Conservation (phyloP, 257 asterid genomes). For the Mitragyna speciosa region DNA sequence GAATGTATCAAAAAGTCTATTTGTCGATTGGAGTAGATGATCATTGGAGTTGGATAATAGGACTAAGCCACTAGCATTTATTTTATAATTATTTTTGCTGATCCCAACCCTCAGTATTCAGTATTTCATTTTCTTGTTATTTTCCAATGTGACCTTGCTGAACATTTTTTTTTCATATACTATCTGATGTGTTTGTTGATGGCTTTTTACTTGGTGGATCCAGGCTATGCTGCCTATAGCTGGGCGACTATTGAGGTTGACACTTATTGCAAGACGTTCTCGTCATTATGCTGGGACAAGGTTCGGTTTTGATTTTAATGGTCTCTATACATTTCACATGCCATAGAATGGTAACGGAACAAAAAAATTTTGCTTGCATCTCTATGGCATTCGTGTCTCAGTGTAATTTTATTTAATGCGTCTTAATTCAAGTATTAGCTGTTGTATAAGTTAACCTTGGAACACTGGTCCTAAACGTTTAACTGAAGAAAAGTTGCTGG, state of each 20-base stretch:
- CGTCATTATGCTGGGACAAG: slow-evolving; percentile 98
- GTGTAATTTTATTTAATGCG: neutral
- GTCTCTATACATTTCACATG: neutral
- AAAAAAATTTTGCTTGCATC: no score
- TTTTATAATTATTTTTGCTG: neutral
- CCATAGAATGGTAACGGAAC: neutral
- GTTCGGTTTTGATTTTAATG: slow-evolving; percentile 31
- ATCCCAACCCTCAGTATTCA: neutral
- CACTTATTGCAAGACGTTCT: slow-evolving; percentile 87
- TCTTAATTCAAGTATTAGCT: neutral
- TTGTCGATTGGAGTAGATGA: neutral
- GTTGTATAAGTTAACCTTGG: neutral
- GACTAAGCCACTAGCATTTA: neutral
- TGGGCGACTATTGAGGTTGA: slow-evolving; percentile 71
- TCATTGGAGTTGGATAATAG: neutral
- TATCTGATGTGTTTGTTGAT: slow-evolving; percentile 14
- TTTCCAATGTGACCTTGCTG: neutral
- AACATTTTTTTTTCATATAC: neutral
- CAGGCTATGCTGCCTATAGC: slow-evolving; percentile 73
- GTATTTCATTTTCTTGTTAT: neutral
- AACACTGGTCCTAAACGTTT: neutral
- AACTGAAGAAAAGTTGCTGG: neutral
- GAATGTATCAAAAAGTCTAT: neutral
- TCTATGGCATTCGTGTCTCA: neutral
- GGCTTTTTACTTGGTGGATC: slow-evolving; percentile 34